Evolutionary conservation across 169 alveolate species (phyloP).

Genomic region (Cryptosporidium bovis): DNA sequence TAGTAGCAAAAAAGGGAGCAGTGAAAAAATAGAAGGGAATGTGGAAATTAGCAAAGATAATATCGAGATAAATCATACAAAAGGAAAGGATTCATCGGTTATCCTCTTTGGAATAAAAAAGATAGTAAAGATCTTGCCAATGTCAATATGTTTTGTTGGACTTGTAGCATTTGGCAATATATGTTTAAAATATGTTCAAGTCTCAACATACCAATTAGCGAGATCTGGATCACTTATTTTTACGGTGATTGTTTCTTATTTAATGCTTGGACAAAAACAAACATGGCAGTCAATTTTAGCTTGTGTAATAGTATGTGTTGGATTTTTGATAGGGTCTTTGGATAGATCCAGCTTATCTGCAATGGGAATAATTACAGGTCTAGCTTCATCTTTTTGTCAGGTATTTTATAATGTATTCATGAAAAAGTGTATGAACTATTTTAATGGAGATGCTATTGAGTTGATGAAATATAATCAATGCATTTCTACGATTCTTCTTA

Average conservation of each 20-base stretch:
- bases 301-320: conserved; percentile 76
- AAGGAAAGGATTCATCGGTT: not conserved
- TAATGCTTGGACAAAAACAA: conserved; percentile 74
- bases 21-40: not conserved
- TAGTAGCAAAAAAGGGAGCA: not conserved
- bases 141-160: conserved; percentile 77
- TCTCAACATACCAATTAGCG: conserved; percentile 82
- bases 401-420: conserved; percentile 78
- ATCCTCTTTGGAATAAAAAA: conserved; percentile 13
- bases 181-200: conserved; percentile 78
- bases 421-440: conserved; percentile 70
- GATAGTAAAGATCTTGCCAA: conserved; percentile 72
- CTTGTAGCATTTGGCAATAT: conserved; percentile 78
- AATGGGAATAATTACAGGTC: conserved; percentile 76
- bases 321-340: conserved; percentile 78
- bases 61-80: not conserved
- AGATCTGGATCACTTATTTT: conserved; percentile 79
- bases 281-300: conserved; percentile 73
- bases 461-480: conserved; percentile 67
- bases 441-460: conserved; percentile 54
- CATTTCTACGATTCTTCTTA: conserved; percentile 62
- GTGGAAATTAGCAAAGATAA: not conserved
- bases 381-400: conserved; percentile 78
- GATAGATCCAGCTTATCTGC: conserved; percentile 72
- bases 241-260: conserved; percentile 74